Conservation (phyloP, 768 basidiomycete species). For the Kwoniella dejecticola region DNA sequence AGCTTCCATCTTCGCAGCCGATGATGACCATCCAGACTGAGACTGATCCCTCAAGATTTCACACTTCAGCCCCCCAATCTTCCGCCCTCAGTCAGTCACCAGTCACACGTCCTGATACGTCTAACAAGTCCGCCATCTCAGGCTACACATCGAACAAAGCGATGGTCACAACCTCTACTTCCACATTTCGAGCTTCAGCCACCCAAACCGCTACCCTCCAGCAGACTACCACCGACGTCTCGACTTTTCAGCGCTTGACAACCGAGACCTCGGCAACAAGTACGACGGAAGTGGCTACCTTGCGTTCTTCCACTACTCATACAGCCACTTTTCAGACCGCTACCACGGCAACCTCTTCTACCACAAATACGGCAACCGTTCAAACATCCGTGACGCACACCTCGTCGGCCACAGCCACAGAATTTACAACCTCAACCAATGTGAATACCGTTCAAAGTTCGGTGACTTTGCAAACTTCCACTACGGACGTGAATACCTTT, state of each 20-base stretch:
- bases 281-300: background rate
- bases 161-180: background rate
- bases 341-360: background rate
- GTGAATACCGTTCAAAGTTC: background rate
- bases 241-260: background rate
- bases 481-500: background rate
- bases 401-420: slow-evolving; percentile 3
- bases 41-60: background rate
- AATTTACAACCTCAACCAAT: slow-evolving; percentile 3
- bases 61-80: background rate
- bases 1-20: background rate
- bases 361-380: background rate
- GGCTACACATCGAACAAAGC: too few relatives aligned
- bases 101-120: too few relatives aligned
- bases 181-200: background rate
- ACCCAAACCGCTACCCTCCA: background rate
- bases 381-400: background rate
- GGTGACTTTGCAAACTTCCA: background rate
- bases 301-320: background rate
- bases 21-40: background rate
- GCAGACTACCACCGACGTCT: background rate
- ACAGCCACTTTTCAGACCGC: background rate
- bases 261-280: background rate
- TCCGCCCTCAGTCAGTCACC: too few relatives aligned
- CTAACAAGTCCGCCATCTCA: too few relatives aligned